A percentile compares a stretch with the other conserved stretches of the same genome.
phyloP scores from a whole-genome alignment of 768 basidiomycete genomes.

The Tricholoma sp. region DNA sequence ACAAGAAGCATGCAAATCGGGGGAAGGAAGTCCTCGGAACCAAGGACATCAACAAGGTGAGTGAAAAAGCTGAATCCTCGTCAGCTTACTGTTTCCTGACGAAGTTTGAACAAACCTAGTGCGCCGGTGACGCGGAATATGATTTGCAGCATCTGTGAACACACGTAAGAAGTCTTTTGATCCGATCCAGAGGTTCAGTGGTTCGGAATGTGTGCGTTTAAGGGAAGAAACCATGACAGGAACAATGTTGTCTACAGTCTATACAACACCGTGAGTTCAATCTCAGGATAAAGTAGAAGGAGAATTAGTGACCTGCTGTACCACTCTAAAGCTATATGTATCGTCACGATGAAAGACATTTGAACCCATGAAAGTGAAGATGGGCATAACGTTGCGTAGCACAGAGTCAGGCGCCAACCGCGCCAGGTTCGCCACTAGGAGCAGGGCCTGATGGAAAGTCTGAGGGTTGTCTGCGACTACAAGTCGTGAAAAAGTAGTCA shows the following conservation, averaged over 20 bases:
- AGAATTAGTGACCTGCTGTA: conserved; percentile 65
- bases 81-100: background rate
- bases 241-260: conserved; percentile 93
- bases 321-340: conserved; percentile 89
- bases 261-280: background rate
- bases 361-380: conserved; percentile 99
- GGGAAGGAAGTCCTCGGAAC: conserved; percentile 73
- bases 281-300: background rate
- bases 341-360: conserved; percentile 97
- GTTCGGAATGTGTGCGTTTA: conserved; percentile 46
- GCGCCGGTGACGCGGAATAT: conserved; percentile 90
- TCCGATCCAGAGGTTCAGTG: conserved; percentile 59
- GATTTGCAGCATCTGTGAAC: conserved; percentile 89
- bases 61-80: conserved; percentile 69
- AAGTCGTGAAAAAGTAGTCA: background rate
- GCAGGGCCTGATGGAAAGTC: conserved; percentile 87
- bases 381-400: conserved; percentile 92
- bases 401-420: conserved; percentile 86
- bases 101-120: conserved; percentile 54
- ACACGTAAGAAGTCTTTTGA: conserved; percentile 82
- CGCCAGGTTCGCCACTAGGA: conserved; percentile 82
- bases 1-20: conserved; percentile 82
- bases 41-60: conserved; percentile 81
- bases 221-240: conserved; percentile 88
- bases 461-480: conserved; percentile 88